Evolutionary conservation across 2,329 filamentous ascomycete species (phyloP), one percentile per base, ranked within the genome.

Genomic region (Raffaelea deltoideospora): DNA sequence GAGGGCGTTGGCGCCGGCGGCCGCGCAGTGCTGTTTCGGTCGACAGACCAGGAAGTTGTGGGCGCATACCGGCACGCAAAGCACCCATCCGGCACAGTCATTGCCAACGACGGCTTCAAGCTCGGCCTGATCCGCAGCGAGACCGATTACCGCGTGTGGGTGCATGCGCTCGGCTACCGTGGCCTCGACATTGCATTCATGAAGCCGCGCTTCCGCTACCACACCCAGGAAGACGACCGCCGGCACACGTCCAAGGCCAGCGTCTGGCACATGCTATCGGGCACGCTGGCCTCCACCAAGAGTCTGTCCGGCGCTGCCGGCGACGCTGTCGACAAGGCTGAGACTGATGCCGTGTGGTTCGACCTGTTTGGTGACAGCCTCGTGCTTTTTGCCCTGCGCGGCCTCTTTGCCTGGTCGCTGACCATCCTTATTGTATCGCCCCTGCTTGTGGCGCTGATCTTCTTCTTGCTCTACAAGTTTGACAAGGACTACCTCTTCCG

Each of bases 181-280:
- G 90, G 90, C 1, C 65, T 96, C 29, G 90, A 98, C 53, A 70
- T 96, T 41, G 86, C 90, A 7, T 98, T 96, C 57, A 88, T 84
- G 61, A 74, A 77, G 45, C 88, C 88, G 2, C 71, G 90, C 36
- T 72, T 85, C 17, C 67, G 83, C 39, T 98, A 98, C 50, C 90
- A 98, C 53, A 96, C 88, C 0, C 71, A 84, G 42, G 76, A 94
- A 50, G 90, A 98, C 53, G 84, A 93, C 51, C 67, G 77, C 3
- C 73, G 72, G 28, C 85, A 95, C 55, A 80, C 86, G 0, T 80
- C 75, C n/a, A 56, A 57, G 40, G 59, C 61, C 33, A 76, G 72
- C 43, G 57, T 96, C 17, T 96, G 87, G 87, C 87, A 96, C 54
- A 96, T 98, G 90, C 65, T 98, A 27, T 92, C 84, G 27, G 78